Evolutionary conservation across 2,329 filamentous ascomycete species (phyloP), one percentile per base, ranked within the genome.

Genomic region (Microdochium nivale): DNA sequence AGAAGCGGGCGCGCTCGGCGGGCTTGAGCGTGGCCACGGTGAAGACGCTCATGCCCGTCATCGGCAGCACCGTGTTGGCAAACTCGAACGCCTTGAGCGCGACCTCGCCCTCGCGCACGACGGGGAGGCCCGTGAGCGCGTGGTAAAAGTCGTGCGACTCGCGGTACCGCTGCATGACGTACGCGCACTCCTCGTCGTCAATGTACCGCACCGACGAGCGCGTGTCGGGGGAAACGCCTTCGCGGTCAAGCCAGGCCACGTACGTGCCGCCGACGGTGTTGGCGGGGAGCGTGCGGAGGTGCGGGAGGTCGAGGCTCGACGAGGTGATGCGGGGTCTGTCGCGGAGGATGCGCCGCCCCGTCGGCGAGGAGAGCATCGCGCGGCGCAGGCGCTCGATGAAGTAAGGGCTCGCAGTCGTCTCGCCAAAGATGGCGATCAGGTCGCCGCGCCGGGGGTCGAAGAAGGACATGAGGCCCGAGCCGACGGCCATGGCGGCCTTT

Each of bases 141-240:
- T 99, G 94, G 72, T 95, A 96, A 70, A 99, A 96, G 67, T 99
- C 94, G 68, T 99, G 94, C 59, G 88, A 95, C 70, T 99, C 94
- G 55, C 94, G 84, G 70, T 99, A 99, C 51, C 94, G 83, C 74
- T 97, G 94, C 88, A 99, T 95, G 19, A 97, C 94, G 72, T 97
- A 99, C 33, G 94, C 94, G 67, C 91, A 95, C 70, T 99, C 94
- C 60, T 87, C 85, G 65, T 97, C 86, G 68, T 97, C 91, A 55
- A 99, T 90, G 72, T 95, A 97, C 50, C 88, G 83, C 40, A 99
- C 94, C 2, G 70, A 67, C 40, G 86, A 76, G 47, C 94, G 83
- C 7, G 92, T 96, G 68, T 99, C 94, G 1, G 94, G 94, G 9
- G 88, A 88, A 14, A 99, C 92, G 55, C 89, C 88, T 69, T 99